Base-by-base conservation (phyloP, 495 filamentous ascomycete genomes). In the Penicillium cosmopolitanum region DNA sequence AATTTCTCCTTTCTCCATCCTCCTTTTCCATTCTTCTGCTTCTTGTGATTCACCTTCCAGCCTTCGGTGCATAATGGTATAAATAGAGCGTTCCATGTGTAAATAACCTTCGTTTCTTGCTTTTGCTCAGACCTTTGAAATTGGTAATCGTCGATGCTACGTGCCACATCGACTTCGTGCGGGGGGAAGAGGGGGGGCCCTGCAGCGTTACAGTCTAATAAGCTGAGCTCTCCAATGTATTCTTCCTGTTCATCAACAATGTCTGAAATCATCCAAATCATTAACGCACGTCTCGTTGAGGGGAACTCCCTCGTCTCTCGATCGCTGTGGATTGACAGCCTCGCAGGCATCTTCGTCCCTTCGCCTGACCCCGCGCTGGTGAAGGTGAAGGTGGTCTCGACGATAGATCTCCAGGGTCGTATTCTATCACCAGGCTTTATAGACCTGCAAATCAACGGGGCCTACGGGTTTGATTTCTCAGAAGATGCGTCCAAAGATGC, bases 381-480 rank as follows among this genome's bases (percentile, higher is more conserved):
- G 23, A 23, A 23, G 23, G 23, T 3, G 23, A 23, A 23, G 23
- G 23, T 42, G 15, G 21, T 16, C 3, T 50, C 61, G 13, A 47
- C 80, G 18, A 71, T 90, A 58, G 78, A 91, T 65, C 81, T 90
- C n/a, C 73, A 80, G 23, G 83, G 85, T 50, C 83, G 84, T 60
- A 88, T 90, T 59, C 56, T 92, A 21, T 79, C 86, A 6, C 87
- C 88, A 0, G 89, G 88, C 25, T 80, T 91, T 62, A 85, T 91
- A 61, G 88, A 91, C 61, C 82, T 87, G 52, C 89, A 92, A 66
- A 81, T 90, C 33, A 92, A 92, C 64, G 89, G 89, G 38, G 86
- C 84, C 21, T 86, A 85, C 63, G 88, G 89, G 23, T 87, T 91
- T 72, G 87, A 91, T 74, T 91, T 91, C 67, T 89, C 87, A 2